Conservation (phyloP, 1,139 yeast species). For the Blastobotrys serpentis region DNA sequence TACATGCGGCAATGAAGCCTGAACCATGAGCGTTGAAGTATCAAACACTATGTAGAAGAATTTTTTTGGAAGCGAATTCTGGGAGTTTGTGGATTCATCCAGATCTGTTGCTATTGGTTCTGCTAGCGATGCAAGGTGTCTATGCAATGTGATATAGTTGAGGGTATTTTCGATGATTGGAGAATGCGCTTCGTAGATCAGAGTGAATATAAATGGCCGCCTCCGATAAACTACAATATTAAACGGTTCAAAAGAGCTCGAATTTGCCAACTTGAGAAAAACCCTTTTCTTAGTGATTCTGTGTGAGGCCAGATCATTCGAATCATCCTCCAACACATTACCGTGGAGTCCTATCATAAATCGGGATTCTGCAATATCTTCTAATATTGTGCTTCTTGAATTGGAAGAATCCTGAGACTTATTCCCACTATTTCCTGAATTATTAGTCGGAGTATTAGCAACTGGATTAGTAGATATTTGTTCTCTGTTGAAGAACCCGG, state of each 20-base stretch:
- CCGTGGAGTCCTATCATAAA: slow-evolving; percentile 1
- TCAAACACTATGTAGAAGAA: slow-evolving; percentile 31
- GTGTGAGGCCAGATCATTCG: background rate
- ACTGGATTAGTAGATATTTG: background rate
- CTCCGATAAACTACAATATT: slow-evolving; percentile 31
- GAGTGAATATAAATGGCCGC: slow-evolving; percentile 31
- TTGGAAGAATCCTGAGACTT: background rate
- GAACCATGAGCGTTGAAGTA: slow-evolving; percentile 22
- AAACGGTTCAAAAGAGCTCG: background rate
- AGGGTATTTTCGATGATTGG: slow-evolving; percentile 17
- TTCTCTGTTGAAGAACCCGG: background rate
- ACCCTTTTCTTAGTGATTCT: slow-evolving; percentile 9
- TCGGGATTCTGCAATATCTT: slow-evolving; percentile 3
- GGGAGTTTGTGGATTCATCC: slow-evolving; percentile 6
- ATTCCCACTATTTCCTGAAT: background rate
- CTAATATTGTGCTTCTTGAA: background rate
- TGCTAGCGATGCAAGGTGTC: slow-evolving; percentile 32
- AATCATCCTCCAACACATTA: slow-evolving; percentile 6
- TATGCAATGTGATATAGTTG: slow-evolving; percentile 29
- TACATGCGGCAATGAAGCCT: slow-evolving; percentile 31
- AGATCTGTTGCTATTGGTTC: slow-evolving; percentile 33
- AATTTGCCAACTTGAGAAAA: background rate
- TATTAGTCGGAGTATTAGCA: background rate
- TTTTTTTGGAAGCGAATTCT: slow-evolving; percentile 10
- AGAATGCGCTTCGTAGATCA: slow-evolving; percentile 24